Evolutionary conservation across 345 rosid species (phyloP).

Genomic region (Geranium brycei): DNA sequence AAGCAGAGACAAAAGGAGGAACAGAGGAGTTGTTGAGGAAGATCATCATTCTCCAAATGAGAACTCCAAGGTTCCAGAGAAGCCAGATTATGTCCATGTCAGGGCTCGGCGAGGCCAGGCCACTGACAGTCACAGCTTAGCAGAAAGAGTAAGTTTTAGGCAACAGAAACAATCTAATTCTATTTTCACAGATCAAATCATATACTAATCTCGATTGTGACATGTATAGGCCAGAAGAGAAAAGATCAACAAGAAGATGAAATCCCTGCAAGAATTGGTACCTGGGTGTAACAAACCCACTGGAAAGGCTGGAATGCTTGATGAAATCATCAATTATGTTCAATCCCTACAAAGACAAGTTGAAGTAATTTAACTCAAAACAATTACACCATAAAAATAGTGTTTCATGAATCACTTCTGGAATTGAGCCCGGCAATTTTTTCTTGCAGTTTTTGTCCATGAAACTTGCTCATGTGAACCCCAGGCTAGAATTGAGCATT

Average conservation of each 20-base stretch:
- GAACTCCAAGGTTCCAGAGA: slow-evolving; percentile 42
- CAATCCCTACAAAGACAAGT: slow-evolving; percentile 71
- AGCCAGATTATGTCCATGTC: slow-evolving; percentile 83
- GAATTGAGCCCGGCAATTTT: background rate
- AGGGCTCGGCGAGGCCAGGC: slow-evolving; percentile 95
- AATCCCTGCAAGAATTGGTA: slow-evolving; percentile 60
- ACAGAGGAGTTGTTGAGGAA: slow-evolving; percentile 32
- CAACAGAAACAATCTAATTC: background rate
- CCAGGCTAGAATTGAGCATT: slow-evolving; percentile 36
- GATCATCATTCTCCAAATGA: slow-evolving; percentile 40
- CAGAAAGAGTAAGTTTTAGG: slow-evolving; percentile 62
- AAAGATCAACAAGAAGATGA: slow-evolving; percentile 72
- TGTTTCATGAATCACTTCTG: background rate
- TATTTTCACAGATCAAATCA: background rate
- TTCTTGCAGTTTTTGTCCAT: slow-evolving; percentile 47
- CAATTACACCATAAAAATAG: background rate
- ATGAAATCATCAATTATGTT: slow-evolving; percentile 69
- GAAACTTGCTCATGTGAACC: slow-evolving; percentile 50
- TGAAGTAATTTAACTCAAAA: slow-evolving; percentile 29
- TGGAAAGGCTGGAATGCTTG: slow-evolving; percentile 79
- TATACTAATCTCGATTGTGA: background rate
- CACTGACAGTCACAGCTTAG: slow-evolving; percentile 94
- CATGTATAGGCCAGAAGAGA: slow-evolving; percentile 68
- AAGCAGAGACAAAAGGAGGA: slow-evolving; percentile 18
- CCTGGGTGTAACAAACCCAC: slow-evolving; percentile 58